phyloP scores from a whole-genome alignment of 768 basidiomycete species.

The Rhodotorula babjevae region DNA sequence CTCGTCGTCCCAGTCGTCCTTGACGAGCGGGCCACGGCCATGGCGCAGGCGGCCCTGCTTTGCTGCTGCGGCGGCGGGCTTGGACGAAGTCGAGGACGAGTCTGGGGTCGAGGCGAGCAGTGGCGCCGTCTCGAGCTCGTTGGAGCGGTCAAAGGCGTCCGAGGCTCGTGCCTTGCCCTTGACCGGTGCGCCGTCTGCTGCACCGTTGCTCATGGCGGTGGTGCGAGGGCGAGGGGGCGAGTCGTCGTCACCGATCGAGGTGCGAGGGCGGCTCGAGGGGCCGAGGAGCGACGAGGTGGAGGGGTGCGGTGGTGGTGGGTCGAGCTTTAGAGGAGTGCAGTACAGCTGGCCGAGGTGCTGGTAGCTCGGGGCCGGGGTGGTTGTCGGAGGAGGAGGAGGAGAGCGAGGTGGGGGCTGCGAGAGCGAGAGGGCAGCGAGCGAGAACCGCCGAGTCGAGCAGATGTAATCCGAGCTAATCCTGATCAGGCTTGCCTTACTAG shows the following conservation, averaged over 20 bases:
- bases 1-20: constrained; percentile 24
- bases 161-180: constrained; percentile 23
- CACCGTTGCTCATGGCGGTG: background rate
- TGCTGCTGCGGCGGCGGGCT: background rate
- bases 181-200: background rate
- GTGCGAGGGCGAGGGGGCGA: background rate
- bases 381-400: too few species aligned
- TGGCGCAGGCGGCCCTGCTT: constrained; percentile 17
- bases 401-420: too few species aligned
- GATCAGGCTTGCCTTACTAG: too few species aligned
- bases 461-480: too few species aligned
- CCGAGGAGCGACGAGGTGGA: background rate
- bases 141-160: background rate
- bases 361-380: too few species aligned
- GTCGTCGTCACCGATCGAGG: background rate
- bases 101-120: constrained; percentile 7
- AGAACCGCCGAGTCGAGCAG: too few species aligned
- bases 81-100: background rate
- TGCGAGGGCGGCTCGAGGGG: background rate
- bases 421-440: too few species aligned
- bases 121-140: constrained; percentile 12
- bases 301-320: too few species aligned
- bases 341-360: too few species aligned
- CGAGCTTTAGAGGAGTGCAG: too few species aligned
- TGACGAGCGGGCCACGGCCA: constrained; percentile 22